Evolutionary conservation across 192 early-diverging fungal species (phyloP).

Genomic region (Entrophospora sp.): DNA sequence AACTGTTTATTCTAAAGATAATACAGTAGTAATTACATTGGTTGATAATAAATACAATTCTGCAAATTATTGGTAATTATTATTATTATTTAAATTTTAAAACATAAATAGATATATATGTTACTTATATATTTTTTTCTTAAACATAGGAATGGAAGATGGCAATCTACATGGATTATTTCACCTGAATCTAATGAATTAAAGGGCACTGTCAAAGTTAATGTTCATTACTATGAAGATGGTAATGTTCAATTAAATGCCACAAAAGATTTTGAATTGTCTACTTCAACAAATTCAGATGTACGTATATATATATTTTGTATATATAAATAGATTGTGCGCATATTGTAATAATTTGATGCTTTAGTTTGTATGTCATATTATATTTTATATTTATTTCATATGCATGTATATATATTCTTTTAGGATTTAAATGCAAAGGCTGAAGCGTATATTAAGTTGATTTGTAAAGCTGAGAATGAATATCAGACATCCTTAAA

Average conservation of each 20-base stretch:
- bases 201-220: slow-evolving; percentile 63
- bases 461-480: slow-evolving; percentile 63
- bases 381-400: not conserved
- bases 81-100: not conserved
- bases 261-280: slow-evolving; percentile 56
- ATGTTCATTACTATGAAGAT: slow-evolving; percentile 99
- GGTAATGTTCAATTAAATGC: slow-evolving; percentile 95
- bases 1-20: slow-evolving; percentile 55
- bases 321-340: not conserved
- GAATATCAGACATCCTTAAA: slow-evolving; percentile 82
- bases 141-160: slow-evolving; percentile 74
- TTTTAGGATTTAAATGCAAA: slow-evolving; percentile 20
- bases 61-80: slow-evolving; percentile 83
- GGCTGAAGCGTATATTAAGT: slow-evolving; percentile 51
- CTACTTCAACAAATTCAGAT: not conserved
- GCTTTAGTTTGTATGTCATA: not conserved
- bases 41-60: slow-evolving; percentile 91
- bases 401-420: not conserved
- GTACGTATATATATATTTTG: not conserved
- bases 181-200: slow-evolving; percentile 47
- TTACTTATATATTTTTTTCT: not conserved
- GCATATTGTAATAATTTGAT: not conserved
- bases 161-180: slow-evolving; percentile 78
- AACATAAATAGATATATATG: not conserved
- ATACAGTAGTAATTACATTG: slow-evolving; percentile 49